Evolutionary conservation across 2,329 filamentous ascomycete species (phyloP).

Genomic region (Eutypella sp.): DNA sequence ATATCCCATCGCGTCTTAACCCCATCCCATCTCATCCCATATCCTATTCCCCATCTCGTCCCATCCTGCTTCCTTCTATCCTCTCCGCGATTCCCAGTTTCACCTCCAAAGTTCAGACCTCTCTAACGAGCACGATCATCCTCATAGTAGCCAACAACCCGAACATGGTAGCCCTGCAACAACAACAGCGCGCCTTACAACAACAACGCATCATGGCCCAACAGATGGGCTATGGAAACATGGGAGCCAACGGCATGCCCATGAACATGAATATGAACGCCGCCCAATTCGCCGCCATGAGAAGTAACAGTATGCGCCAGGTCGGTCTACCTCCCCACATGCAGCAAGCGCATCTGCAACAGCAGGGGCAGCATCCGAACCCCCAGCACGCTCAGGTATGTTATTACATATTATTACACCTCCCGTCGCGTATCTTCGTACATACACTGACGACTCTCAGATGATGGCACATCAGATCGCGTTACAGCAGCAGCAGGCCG

Average conservation of each 20-base stretch:
- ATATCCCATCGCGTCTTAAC: too few relatives aligned
- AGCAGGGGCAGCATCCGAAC: slow-evolving; percentile 24
- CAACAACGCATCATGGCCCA: slow-evolving; percentile 25
- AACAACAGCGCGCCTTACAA: slow-evolving; percentile 20
- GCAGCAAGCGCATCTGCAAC: slow-evolving; percentile 31
- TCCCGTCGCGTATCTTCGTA: background rate
- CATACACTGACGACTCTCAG: slow-evolving; percentile 2
- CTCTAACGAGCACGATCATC: slow-evolving; percentile 7
- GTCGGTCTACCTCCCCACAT: slow-evolving; percentile 40
- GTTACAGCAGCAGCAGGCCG: slow-evolving; percentile 37
- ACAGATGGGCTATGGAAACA: slow-evolving; percentile 21
- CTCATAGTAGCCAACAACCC: slow-evolving; percentile 24
- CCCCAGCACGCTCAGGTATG: slow-evolving; percentile 23
- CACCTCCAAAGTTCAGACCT: background rate
- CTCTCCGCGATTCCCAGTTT: too few relatives aligned
- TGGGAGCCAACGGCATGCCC: slow-evolving; percentile 29
- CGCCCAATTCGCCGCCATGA: slow-evolving; percentile 38
- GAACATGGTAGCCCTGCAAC: slow-evolving; percentile 22
- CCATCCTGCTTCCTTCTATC: too few relatives aligned
- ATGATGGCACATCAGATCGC: slow-evolving; percentile 27
- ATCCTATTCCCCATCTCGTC: background rate
- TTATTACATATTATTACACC: too few relatives aligned
- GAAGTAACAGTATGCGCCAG: slow-evolving; percentile 31
- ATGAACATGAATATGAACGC: slow-evolving; percentile 35
- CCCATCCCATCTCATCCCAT: background rate